Percentiles rank a stretch among this genome's conserved stretches.
Evolutionary conservation across 2,329 filamentous ascomycete genomes (phyloP).

Genomic region (Emergomyces orientalis): DNA sequence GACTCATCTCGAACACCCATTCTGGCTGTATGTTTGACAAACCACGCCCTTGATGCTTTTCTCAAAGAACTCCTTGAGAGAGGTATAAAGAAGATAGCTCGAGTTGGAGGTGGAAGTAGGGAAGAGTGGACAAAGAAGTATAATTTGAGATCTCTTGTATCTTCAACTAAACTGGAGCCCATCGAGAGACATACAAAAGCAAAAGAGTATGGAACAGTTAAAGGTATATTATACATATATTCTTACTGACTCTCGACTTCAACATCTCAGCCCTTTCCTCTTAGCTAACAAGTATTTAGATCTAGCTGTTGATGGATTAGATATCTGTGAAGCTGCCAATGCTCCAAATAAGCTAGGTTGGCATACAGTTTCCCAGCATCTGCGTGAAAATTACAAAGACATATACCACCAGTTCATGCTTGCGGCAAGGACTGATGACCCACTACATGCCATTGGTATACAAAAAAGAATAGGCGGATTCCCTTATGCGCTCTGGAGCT

Average conservation of each 20-base stretch:
- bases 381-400: conserved; percentile 5
- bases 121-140: conserved; percentile 17
- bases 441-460: conserved; percentile 1
- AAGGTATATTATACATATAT: conserved; percentile 2
- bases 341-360: conserved; percentile 8
- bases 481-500: conserved; percentile 10
- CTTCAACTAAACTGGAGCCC: conserved; percentile 11
- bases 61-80: conserved; percentile 20
- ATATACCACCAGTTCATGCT: conserved; percentile 8
- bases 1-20: conserved; percentile 19
- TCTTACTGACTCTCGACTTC: background rate
- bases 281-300: conserved; percentile 3
- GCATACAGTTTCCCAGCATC: conserved; percentile 8
- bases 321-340: conserved; percentile 11
- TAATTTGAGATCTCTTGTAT: conserved; percentile 13
- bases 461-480: conserved; percentile 5
- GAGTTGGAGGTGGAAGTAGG: conserved; percentile 24
- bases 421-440: background rate
- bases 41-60: conserved; percentile 27
- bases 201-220: conserved; percentile 2
- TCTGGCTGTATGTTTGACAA: conserved; percentile 25
- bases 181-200: conserved; percentile 3
- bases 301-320: conserved; percentile 5
- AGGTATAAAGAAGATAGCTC: conserved; percentile 21
- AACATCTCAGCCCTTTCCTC: background rate